Evolutionary conservation across 495 filamentous ascomycete species (phyloP).

Genomic region (Daldinia caldariorum): DNA sequence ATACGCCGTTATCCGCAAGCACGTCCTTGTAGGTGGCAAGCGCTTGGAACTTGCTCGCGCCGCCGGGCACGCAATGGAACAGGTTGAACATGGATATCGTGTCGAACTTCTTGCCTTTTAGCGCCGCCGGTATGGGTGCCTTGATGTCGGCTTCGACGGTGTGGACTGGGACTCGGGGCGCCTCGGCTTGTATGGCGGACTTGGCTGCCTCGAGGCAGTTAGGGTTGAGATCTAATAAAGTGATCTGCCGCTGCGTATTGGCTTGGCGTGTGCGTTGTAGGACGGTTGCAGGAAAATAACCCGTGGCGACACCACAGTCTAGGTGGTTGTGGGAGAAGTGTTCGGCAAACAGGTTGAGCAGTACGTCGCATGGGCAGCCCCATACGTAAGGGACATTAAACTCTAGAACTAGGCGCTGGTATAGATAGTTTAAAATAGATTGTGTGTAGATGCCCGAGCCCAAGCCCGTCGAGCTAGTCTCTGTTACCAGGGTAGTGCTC

Average conservation of each 20-base stretch:
- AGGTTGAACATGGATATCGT: conserved; percentile 55
- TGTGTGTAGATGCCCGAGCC: conserved; percentile 4
- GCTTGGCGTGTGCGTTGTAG: conserved; percentile 16
- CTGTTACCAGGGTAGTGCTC: conserved; percentile 1
- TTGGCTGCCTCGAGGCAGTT: conserved; percentile 37
- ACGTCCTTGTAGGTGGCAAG: conserved; percentile 43
- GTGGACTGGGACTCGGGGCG: conserved; percentile 17
- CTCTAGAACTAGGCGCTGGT: conserved; percentile 15
- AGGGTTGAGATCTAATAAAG: conserved; percentile 48
- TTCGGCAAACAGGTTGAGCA: conserved; percentile 51
- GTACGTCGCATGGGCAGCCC: conserved; percentile 48
- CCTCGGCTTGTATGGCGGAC: conserved; percentile 19
- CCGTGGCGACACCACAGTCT: conserved; percentile 54
- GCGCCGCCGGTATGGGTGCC: conserved; percentile 23
- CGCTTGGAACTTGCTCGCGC: conserved; percentile 24
- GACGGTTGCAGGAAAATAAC: conserved; percentile 47
- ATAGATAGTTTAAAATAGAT: not conserved
- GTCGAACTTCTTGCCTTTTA: conserved; percentile 42
- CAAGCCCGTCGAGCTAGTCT: not conserved
- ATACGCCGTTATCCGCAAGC: conserved; percentile 47
- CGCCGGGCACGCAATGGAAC: conserved; percentile 52
- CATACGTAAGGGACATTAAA: conserved; percentile 39
- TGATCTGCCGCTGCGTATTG: conserved; percentile 31
- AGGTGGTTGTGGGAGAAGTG: conserved; percentile 49
- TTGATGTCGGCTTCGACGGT: conserved; percentile 38